A percentile compares a stretch with the other conserved stretches of the same genome.
These are phyloP conservation scores for Albatrellus ellisii DNA, from an alignment of 768 basidiomycete genomes.

Conservation along the genomic window DNA sequence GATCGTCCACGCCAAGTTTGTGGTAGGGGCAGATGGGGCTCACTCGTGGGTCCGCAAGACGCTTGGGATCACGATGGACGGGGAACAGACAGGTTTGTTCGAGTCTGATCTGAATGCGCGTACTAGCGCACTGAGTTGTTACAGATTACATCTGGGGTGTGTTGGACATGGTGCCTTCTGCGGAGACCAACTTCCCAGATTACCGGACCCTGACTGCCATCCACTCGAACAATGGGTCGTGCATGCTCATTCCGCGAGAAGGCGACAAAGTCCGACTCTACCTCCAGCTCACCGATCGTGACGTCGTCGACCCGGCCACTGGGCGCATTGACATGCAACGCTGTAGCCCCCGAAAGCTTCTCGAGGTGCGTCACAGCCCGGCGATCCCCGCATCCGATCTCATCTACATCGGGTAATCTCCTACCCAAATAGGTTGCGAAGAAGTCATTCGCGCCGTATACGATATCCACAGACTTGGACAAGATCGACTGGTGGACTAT, in stretches of 20 bases:
- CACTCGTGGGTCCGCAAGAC: constrained; percentile 74
- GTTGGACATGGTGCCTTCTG: constrained; percentile 36
- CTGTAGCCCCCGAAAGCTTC: constrained; percentile 25
- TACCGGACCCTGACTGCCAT: constrained; percentile 33
- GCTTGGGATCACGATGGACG: constrained; percentile 57
- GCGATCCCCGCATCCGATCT: background rate
- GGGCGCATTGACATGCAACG: constrained; percentile 28
- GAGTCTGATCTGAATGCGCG: background rate
- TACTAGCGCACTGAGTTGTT: background rate
- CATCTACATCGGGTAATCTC: no score
- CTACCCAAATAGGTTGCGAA: constrained; percentile 33
- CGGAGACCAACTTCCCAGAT: constrained; percentile 39
- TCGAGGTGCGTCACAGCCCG: constrained; percentile 19
- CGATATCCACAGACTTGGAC: constrained; percentile 17
- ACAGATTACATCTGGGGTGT: constrained; percentile 76
- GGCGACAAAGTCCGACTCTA: constrained; percentile 35
- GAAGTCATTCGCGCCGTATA: constrained; percentile 28
- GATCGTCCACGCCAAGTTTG: constrained; percentile 55
- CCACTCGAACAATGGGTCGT: constrained; percentile 36
- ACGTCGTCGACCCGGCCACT: constrained; percentile 23
- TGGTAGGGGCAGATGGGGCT: constrained; percentile 69
- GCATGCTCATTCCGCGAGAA: constrained; percentile 40
- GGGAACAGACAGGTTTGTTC: constrained; percentile 41
- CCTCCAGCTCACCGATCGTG: constrained; percentile 32
- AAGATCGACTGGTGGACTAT: constrained; percentile 36